Evolutionary conservation across 345 rosid species (phyloP).

Genomic region (Arabis hirsuta): DNA sequence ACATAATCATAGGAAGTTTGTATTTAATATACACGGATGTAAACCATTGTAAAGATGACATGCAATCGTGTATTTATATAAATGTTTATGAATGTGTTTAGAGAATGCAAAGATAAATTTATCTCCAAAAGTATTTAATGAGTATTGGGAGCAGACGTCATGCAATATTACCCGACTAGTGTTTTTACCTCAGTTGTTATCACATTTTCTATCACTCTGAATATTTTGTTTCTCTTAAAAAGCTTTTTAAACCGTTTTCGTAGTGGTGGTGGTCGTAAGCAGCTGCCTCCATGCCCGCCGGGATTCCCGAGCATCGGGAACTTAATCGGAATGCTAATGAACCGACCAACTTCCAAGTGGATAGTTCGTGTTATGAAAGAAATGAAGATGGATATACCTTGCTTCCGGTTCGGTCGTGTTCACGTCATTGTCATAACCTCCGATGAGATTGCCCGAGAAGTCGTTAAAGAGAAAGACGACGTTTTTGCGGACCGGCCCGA

Average conservation of each 20-base stretch:
- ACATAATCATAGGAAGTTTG: no score
- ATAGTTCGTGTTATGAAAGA: slow-evolving; percentile 35
- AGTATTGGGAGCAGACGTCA: not conserved
- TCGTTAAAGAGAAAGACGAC: slow-evolving; percentile 35
- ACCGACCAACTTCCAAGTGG: slow-evolving; percentile 37
- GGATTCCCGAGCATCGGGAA: slow-evolving; percentile 41
- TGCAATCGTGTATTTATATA: not conserved
- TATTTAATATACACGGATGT: not conserved
- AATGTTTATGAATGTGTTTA: no score
- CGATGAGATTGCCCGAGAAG: slow-evolving; percentile 41
- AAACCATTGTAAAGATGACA: not conserved
- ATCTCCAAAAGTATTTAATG: no score
- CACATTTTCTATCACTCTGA: not conserved
- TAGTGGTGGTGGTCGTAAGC: not conserved
- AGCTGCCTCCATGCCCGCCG: slow-evolving; percentile 25
- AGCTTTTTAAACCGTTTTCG: not conserved
- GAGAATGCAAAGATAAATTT: no score
- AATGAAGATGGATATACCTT: slow-evolving; percentile 37
- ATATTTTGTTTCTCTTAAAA: slow-evolving; percentile 2
- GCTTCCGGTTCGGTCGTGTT: slow-evolving; percentile 30
- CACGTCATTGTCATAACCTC: slow-evolving; percentile 36
- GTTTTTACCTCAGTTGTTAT: not conserved
- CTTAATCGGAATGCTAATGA: slow-evolving; percentile 24
- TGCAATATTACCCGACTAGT: not conserved
- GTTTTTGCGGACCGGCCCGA: slow-evolving; percentile 36